phyloP scores from a whole-genome alignment of 345 rosid species.

The Reutealis trisperma region DNA sequence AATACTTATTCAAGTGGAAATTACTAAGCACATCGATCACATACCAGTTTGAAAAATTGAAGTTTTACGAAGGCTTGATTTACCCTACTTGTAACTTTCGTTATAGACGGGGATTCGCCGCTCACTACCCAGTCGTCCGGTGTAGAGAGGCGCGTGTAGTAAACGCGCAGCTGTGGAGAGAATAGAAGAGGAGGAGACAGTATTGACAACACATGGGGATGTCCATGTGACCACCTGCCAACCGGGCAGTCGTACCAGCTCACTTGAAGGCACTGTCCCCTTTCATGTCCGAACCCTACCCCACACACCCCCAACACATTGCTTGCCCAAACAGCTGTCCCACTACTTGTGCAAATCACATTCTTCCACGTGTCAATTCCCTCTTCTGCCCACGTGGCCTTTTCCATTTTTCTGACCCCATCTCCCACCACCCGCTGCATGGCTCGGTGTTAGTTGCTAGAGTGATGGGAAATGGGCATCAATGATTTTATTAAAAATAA shows the following conservation, averaged over 20 bases:
- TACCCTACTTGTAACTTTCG: no score
- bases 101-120: no score
- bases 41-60: no score
- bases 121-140: no score
- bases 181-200: background rate
- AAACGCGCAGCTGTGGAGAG: no score
- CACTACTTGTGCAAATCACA: background rate
- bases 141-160: no score
- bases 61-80: no score
- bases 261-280: slow-evolving; percentile 47
- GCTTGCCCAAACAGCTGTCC: slow-evolving; percentile 15
- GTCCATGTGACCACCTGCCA: slow-evolving; percentile 55
- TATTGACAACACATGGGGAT: slow-evolving; percentile 45
- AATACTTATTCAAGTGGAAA: no score
- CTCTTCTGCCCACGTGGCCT: background rate
- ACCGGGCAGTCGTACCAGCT: slow-evolving; percentile 45
- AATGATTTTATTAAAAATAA: background rate
- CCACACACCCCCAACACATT: slow-evolving; percentile 2
- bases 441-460: background rate
- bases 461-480: background rate
- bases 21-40: no score
- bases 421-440: background rate
- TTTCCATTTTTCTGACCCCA: background rate
- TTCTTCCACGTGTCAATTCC: slow-evolving; percentile 3
- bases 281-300: slow-evolving; percentile 20